Evolutionary conservation across 345 rosid species (phyloP), one percentile per base, ranked within the genome.

Genomic region (Moringa oleifera): DNA sequence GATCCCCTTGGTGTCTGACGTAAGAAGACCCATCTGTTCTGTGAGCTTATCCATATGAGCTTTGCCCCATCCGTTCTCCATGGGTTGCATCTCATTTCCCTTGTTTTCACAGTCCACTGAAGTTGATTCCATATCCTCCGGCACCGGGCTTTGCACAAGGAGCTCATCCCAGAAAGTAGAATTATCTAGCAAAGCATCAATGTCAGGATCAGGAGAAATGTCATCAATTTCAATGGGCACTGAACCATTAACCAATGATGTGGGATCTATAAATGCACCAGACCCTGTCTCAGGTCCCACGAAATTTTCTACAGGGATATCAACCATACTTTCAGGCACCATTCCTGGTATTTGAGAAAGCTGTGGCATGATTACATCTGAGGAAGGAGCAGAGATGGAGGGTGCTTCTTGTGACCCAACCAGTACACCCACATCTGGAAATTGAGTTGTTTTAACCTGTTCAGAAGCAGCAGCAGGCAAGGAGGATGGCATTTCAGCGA

Each of bases 11-110:
- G 66, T 68, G 11, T 85, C 84, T 20, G 99, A 81, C 18, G 84
- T 57, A 62, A 91, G 87, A 72, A 76, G 95, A 55, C 81, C 90
- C 97, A 95, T 87, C 74, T 85, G 90, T 68, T 83, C 91, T 4
- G 96, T 87, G 18, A 91, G 90, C 59, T 85, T 75, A 75, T 87
- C 85, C 88, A 91, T 58, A 66, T 75, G 73, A 21, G 69, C 37
- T 53, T 75, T 77, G 64, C 72, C 77, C 89, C 89, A 81, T 62
- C 72, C 80, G 31, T 79, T 79, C 57, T 75, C 85, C 21, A 11
- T 61, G 33, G 47, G 57, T 75, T 69, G 76, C 57, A 57, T 58
- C 61, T 72, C 82, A 17, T 61, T 75, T 37, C 59, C 85, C 41
- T 63, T 59, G 23, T 60, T 25, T 65, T 59, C 24, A 58, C 6